phyloP scores from a whole-genome alignment of 208 protist genomes.

The Leptomonas pyrrhocoris region DNA sequence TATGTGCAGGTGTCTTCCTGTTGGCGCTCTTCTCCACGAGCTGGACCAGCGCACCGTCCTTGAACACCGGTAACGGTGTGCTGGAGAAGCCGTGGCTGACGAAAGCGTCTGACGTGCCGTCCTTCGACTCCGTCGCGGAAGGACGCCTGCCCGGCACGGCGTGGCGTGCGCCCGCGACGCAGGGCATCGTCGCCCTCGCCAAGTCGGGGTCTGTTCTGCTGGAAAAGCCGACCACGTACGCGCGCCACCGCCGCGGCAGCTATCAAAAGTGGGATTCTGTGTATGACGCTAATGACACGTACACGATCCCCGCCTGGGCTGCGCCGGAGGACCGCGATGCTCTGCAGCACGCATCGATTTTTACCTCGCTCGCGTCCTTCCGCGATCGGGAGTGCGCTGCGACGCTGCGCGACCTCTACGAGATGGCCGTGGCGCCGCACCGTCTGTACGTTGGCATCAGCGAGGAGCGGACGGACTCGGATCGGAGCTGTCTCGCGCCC shows the following conservation, averaged over 20 bases:
- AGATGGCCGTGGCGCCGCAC: constrained; percentile 44
- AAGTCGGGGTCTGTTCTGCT: not conserved
- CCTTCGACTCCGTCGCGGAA: not conserved
- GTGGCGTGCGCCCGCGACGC: not conserved
- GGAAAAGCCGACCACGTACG: constrained; percentile 3
- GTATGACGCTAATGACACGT: constrained; percentile 21
- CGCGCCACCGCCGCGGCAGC: not conserved
- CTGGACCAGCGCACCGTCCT: not conserved
- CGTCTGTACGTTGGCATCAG: constrained; percentile 87
- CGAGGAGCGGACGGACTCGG: constrained; percentile 55
- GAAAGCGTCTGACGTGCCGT: too few relatives aligned
- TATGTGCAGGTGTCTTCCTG: not conserved
- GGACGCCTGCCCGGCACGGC: constrained; percentile 11
- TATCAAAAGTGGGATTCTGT: constrained; percentile 31
- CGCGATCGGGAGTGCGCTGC: constrained; percentile 85
- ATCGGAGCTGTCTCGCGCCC: constrained; percentile 40
- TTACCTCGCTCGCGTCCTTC: constrained; percentile 89
- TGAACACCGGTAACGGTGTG: not conserved
- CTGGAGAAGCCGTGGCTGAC: not conserved
- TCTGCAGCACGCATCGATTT: constrained; percentile 72
- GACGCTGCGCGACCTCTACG: constrained; percentile 79
- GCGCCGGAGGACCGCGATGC: constrained; percentile 27
- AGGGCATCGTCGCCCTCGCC: constrained; percentile 2
- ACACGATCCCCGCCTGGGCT: constrained; percentile 37
- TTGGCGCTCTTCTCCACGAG: not conserved